Percentiles rank a stretch among this genome's conserved stretches.
Evolutionary conservation across 345 rosid genomes (phyloP).

Genomic region (Hibiscus tridactylites): DNA sequence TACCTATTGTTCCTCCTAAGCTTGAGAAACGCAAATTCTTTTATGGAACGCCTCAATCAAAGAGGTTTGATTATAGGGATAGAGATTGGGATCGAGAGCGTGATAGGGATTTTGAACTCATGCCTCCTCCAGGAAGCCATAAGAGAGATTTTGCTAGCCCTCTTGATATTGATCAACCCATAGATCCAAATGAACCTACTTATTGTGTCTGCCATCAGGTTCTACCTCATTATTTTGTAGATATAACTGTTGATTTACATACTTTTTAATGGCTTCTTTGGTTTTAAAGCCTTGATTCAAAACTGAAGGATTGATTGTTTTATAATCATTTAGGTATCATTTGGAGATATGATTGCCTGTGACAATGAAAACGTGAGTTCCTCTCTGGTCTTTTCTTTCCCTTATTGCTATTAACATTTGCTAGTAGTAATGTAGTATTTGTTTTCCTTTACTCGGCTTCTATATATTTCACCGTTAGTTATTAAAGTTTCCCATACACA

Average conservation of each 20-base stretch:
- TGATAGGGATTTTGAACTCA: conserved; percentile 89
- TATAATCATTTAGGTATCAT: conserved; percentile 55
- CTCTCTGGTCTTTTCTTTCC: neutral
- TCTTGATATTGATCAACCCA: conserved; percentile 73
- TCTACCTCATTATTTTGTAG: conserved; percentile 11
- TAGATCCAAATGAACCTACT: conserved; percentile 97
- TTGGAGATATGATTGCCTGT: conserved; percentile 98
- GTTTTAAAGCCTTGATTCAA: neutral
- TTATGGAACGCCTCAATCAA: conserved; percentile 69
- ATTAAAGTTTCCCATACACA: neutral
- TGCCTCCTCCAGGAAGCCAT: conserved; percentile 97
- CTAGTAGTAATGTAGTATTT: neutral
- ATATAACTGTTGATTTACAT: conserved; percentile 5
- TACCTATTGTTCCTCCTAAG: conserved; percentile 62
- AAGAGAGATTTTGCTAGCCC: conserved; percentile 55
- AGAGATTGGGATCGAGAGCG: conserved; percentile 90
- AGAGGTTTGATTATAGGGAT: conserved; percentile 70
- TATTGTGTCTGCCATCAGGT: conserved; percentile 99
- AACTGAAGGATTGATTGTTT: conserved; percentile 9
- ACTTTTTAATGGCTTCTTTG: neutral
- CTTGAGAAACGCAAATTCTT: conserved; percentile 60
- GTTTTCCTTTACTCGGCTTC: neutral
- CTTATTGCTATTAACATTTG: neutral
- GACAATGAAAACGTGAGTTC: conserved; percentile 90
- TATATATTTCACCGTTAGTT: neutral